Conservation (phyloP, 1,284 basidiomycete species). For the Quambalaria eucalypti region DNA sequence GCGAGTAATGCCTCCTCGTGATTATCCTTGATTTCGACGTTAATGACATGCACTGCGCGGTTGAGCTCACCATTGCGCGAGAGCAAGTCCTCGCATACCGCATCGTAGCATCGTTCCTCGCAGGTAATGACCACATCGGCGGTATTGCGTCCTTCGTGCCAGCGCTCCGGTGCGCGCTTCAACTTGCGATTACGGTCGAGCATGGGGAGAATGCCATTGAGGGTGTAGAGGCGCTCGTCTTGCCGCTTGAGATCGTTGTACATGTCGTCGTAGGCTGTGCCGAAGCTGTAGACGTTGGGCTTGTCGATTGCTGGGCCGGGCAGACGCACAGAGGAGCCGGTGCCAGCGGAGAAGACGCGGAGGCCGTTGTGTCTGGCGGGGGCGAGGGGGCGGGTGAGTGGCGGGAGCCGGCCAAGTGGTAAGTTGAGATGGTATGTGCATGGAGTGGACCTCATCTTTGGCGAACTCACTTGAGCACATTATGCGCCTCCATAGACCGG, state of each 20-base stretch:
- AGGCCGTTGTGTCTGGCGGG: slow-evolving; percentile 62
- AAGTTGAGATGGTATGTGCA: background rate
- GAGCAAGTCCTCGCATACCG: slow-evolving; percentile 77
- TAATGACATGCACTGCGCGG: slow-evolving; percentile 88
- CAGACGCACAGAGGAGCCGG: slow-evolving; percentile 89
- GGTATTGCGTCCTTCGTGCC: slow-evolving; percentile 79
- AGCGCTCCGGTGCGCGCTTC: slow-evolving; percentile 87
- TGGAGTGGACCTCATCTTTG: no score
- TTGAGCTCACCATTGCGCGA: slow-evolving; percentile 82
- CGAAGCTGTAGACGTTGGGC: slow-evolving; percentile 93
- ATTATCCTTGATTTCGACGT: slow-evolving; percentile 98
- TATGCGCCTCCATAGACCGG: slow-evolving; percentile 96
- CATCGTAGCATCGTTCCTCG: slow-evolving; percentile 96
- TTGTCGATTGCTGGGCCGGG: slow-evolving; percentile 94
- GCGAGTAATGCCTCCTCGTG: slow-evolving; percentile 95
- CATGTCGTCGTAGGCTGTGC: slow-evolving; percentile 95
- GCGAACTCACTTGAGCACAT: slow-evolving; percentile 57
- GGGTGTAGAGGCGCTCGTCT: slow-evolving; percentile 75
- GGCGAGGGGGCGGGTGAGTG: no score
- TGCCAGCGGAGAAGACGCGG: slow-evolving; percentile 85
- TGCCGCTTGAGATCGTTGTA: slow-evolving; percentile 83
- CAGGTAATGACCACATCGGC: slow-evolving; percentile 97
- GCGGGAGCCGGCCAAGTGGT: background rate
- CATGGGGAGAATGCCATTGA: slow-evolving; percentile 95
- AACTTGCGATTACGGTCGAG: slow-evolving; percentile 87